Evolutionary conservation across 441 rosid species (phyloP).

Genomic region (Macaranga tanarius): DNA sequence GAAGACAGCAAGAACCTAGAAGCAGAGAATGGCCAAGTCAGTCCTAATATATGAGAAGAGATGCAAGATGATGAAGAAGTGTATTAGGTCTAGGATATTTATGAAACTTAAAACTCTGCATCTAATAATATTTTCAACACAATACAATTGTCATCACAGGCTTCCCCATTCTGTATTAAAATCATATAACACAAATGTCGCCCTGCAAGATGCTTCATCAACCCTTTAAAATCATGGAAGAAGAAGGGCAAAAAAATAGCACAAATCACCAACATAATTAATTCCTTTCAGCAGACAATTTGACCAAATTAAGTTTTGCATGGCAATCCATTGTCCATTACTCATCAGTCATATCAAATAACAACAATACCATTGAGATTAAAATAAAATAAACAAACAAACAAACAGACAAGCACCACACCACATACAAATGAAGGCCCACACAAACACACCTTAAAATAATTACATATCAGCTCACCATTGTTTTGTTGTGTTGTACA

Average conservation of each 20-base stretch:
- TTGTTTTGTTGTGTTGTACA: too few species aligned
- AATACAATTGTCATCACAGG: not conserved
- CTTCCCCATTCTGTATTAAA: not conserved
- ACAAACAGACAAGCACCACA: too few species aligned
- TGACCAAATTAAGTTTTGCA: not conserved
- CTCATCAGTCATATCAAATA: too few species aligned
- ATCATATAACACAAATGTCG: not conserved
- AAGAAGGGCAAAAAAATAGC: not conserved
- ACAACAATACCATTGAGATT: too few species aligned
- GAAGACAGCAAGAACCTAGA: slow-evolving; percentile 66
- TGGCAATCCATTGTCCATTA: too few species aligned
- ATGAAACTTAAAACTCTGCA: not conserved
- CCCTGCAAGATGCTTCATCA: slow-evolving; percentile 4
- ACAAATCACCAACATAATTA: not conserved
- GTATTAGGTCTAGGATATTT: not conserved
- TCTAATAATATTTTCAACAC: not conserved
- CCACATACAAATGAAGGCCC: too few species aligned
- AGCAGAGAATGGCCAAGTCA: slow-evolving; percentile 15
- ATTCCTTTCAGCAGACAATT: not conserved
- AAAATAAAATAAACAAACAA: too few species aligned
- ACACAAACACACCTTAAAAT: too few species aligned
- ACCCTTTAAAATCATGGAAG: not conserved
- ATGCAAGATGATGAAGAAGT: not conserved
- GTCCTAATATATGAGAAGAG: not conserved
- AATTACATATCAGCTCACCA: too few species aligned